Percentiles rank a stretch among this genome's conserved stretches.
Evolutionary conservation across 768 basidiomycete genomes (phyloP).

Genomic region (Termitomyces sp.): DNA sequence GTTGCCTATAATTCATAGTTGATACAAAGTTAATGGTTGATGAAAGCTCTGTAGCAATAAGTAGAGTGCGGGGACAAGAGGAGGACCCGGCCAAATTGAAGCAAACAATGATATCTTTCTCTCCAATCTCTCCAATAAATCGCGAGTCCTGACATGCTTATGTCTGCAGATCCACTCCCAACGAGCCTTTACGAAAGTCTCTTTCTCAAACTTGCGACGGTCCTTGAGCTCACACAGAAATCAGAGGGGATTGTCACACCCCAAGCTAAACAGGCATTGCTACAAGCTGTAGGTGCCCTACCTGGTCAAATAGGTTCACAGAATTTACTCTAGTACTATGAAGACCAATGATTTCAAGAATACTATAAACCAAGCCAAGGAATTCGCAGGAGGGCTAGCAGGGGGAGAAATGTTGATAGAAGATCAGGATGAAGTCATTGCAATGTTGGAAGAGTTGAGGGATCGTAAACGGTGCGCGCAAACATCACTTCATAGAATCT

Average conservation of each 20-base stretch:
- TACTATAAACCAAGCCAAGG: conserved; percentile 54
- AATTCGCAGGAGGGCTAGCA: conserved; percentile 53
- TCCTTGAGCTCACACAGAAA: conserved; percentile 59
- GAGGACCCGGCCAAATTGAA: not conserved
- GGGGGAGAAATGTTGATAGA: conserved; percentile 69
- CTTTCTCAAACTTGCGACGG: conserved; percentile 54
- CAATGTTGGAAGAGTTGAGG: conserved; percentile 60
- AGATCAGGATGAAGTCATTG: conserved; percentile 71
- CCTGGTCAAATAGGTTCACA: not conserved
- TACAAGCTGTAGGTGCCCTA: conserved; percentile 52
- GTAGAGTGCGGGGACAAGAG: not conserved
- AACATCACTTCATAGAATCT: not conserved
- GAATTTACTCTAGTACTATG: not conserved
- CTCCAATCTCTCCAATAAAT: conserved; percentile 13
- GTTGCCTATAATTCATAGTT: not conserved
- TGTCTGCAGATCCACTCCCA: conserved; percentile 37
- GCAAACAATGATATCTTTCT: not conserved
- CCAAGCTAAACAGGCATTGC: conserved; percentile 61
- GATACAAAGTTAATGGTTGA: too few relatives aligned
- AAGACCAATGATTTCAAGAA: conserved; percentile 75
- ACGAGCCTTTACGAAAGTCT: conserved; percentile 53
- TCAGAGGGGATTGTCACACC: conserved; percentile 51
- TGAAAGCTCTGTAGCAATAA: too few relatives aligned
- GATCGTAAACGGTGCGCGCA: conserved; percentile 57
- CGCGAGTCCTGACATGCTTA: conserved; percentile 1